Evolutionary conservation across 495 filamentous ascomycete genomes (phyloP), one percentile per base, ranked within the genome.

Genomic region (Antarctomyces pellizariae): DNA sequence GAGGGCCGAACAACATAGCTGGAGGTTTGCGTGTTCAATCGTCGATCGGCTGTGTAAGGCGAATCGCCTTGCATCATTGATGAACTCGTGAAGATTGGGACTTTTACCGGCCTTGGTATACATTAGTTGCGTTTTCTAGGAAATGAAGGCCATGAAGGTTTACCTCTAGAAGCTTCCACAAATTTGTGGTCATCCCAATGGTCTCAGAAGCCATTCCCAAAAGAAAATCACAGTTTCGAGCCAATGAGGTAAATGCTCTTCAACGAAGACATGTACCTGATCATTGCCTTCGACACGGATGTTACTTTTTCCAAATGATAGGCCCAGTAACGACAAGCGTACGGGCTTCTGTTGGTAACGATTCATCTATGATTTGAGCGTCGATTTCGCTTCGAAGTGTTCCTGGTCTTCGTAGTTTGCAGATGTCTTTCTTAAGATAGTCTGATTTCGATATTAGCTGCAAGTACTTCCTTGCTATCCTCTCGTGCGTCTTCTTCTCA

Each of bases 261-360:
- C 16, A 9, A 61, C 33, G 20, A 62, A 62, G 4, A n/a, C 13
- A 24, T 45, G 18, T 5, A 49, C 36, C 8, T 29, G 27, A 32
- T 33, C 35, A 14, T 35, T 23, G 25, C 51, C 35, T 16, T 35
- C 24, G 25, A 51, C 35, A 25, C 26, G 14, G 15, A 50, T 15
- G 7, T 7, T 5, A 11, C 26, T 7, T 15, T 41, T 30, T 47
- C 20, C 16, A 58, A 14, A 43, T 68, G 55, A 29, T 50, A 21
- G 23, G 52, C 42, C 60, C 50, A 66, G 32, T 54, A 56, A 9
- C 39, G 43, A 40, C 54, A 62, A 14, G 38, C 3, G 25, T 56
- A 48, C n/a, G n/a, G n/a, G n/a, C n/a, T n/a, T n/a, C n/a, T n/a
- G n/a, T 3, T 28, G 42, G 35, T 11, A 60, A 25, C 29, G 28